phyloP scores from a whole-genome alignment of 192 early-diverging fungal species.

The Rhizoclosmatium globosum region DNA sequence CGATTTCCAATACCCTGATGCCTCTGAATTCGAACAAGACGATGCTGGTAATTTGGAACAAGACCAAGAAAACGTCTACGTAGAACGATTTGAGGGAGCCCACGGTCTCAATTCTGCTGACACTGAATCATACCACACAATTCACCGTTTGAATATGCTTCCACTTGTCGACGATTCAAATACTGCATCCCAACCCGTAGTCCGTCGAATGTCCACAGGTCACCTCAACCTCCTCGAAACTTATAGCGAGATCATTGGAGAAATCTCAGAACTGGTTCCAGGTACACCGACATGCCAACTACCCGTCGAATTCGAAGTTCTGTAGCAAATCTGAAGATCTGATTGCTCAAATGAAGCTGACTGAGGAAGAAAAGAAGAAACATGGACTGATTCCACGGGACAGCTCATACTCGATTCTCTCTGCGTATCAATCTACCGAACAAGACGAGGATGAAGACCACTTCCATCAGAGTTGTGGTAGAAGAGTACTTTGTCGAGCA shows the following conservation, averaged over 20 bases:
- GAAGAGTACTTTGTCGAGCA: conserved; percentile 34
- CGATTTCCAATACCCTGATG: neutral
- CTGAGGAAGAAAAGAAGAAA: neutral
- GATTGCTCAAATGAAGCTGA: neutral
- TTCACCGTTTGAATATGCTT: conserved; percentile 25
- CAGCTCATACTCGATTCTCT: neutral
- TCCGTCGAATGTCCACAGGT: neutral
- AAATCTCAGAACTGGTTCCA: conserved; percentile 26
- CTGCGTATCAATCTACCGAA: neutral
- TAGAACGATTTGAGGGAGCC: conserved; percentile 13
- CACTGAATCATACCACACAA: conserved; percentile 19
- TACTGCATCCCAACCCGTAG: neutral
- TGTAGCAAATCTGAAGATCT: neutral
- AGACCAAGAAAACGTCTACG: neutral
- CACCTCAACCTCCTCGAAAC: conserved; percentile 16
- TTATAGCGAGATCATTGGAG: conserved; percentile 28
- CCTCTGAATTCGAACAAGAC: neutral
- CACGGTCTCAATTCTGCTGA: neutral
- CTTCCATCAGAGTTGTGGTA: neutral
- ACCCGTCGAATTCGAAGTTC: neutral
- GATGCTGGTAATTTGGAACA: neutral
- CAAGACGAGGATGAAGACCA: neutral
- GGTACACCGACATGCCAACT: neutral
- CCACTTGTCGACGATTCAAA: neutral
- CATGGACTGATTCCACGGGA: neutral